Base-by-base conservation (phyloP, 495 filamentous ascomycete species). In the Aspergillus incahuasiensis region DNA sequence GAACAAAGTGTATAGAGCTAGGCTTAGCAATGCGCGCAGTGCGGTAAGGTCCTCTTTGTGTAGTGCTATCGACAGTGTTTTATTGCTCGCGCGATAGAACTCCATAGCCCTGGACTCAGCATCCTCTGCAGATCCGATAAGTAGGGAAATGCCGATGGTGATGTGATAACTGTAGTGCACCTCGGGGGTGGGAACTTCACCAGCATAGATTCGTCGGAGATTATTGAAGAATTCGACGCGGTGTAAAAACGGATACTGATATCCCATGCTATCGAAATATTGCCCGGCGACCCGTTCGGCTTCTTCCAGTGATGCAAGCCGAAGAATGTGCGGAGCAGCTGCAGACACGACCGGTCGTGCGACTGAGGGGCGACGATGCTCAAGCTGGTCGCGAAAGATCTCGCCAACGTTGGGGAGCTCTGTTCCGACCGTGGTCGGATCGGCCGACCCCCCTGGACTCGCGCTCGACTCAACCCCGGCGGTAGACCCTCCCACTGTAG, bases 1-100 rank as follows among this genome's bases (percentile, higher is more conserved):
- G 59, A 80, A 80, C 63, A 78, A 67, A 0, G 78, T 79, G 55
- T 80, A 81, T 21, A 80, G 58, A 0, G 76, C 76, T 25, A 80
- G 51, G n/a, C 77, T 73, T 22, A 81, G 64, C 39, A 79, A 55
- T 1, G 76, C 75, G 35, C 77, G 72, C 20, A 81, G 58, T 6
- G 74, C 70, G 2, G 72, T 59, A 35, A 75, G 40, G 43, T 77
- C 74, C 48, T 77, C 74, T 47, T 74, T 77, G 54, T 75, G 74
- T 35, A 77, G 45, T 3, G 71, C 70, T 47, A 65, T 47, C 1
- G 73, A 48, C 21, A 77, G 52, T 0, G 74, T 75, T 52, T 74
- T 66, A 52, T 72, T 68, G 38, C 73, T 72, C 19, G 66, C 71
- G 21, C 68, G 63, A 44, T 77, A 77, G 55, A 75, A 77, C 22